Conservation (phyloP, 768 basidiomycete genomes). For the Tulasnella sp. region DNA sequence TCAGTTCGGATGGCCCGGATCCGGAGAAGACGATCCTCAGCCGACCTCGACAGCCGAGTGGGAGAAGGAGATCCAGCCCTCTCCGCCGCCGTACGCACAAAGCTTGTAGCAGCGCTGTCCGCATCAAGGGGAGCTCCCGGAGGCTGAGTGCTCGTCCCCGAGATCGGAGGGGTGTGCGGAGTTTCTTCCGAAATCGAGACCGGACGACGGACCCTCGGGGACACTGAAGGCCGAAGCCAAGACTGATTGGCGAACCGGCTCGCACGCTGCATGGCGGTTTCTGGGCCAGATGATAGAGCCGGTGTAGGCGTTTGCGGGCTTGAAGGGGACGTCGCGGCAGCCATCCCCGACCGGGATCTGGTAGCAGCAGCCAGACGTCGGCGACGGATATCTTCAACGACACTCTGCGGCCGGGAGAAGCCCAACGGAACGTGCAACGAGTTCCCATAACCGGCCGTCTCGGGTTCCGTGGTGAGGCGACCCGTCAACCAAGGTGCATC, state of each 20-base stretch:
- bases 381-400: not conserved
- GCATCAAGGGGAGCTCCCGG: not conserved
- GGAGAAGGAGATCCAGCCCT: not conserved
- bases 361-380: not conserved
- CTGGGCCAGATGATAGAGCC: not conserved
- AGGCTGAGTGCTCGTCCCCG: not conserved
- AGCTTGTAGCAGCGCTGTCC: not conserved
- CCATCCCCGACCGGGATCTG: not conserved
- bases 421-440: not conserved
- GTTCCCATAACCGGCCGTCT: not conserved
- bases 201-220: not conserved
- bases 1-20: slow-evolving; percentile 32
- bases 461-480: not conserved
- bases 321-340: not conserved
- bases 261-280: not conserved
- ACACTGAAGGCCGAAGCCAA: not conserved
- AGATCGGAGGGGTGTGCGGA: not conserved
- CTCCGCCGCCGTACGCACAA: not conserved
- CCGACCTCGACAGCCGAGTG: not conserved
- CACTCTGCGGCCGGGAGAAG: not conserved
- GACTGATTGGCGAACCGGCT: not conserved
- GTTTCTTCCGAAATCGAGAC: not conserved
- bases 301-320: not conserved
- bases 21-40: not conserved
- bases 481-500: not conserved